Percentiles rank a stretch among this genome's conserved stretches.
phyloP scores from a whole-genome alignment of 2,329 filamentous ascomycete species.

The Zymoseptoria pseudotritici region DNA sequence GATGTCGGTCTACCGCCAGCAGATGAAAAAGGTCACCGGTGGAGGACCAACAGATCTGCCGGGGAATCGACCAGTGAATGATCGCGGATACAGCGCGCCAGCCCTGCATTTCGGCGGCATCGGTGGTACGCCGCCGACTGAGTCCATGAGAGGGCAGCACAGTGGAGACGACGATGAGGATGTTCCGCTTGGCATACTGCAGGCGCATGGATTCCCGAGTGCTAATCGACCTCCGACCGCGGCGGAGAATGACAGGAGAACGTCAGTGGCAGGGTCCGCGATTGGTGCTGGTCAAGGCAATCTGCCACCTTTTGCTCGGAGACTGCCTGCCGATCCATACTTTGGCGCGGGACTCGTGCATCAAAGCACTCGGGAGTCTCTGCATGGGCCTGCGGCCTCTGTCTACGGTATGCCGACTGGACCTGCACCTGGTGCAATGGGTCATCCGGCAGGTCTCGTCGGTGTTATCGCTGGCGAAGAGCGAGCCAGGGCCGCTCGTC shows the following conservation, averaged over 20 bases:
- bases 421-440: constrained; percentile 15
- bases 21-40: constrained; percentile 94
- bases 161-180: constrained; percentile 76
- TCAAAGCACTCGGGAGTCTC: constrained; percentile 63
- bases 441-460: constrained; percentile 70
- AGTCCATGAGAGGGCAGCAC: constrained; percentile 17
- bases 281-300: constrained; percentile 42
- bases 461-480: constrained; percentile 85
- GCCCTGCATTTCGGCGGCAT: constrained; percentile 27
- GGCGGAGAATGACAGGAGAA: constrained; percentile 37
- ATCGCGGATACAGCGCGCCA: constrained; percentile 40
- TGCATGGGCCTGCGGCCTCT: constrained; percentile 40
- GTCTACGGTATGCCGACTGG: constrained; percentile 25
- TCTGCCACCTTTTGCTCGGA: constrained; percentile 74
- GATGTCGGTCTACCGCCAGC: constrained; percentile 80
- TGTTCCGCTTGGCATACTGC: constrained; percentile 75
- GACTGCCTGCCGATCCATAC: constrained; percentile 79
- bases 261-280: constrained; percentile 42
- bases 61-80: constrained; percentile 45
- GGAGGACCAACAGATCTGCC: constrained; percentile 49
- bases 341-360: constrained; percentile 70
- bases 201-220: constrained; percentile 80
- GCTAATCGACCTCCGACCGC: constrained; percentile 67
- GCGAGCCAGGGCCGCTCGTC: constrained; percentile 65
- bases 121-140: constrained; percentile 22